Conservation (phyloP, 768 basidiomycete genomes). For the Aureoboletus auriporus region DNA sequence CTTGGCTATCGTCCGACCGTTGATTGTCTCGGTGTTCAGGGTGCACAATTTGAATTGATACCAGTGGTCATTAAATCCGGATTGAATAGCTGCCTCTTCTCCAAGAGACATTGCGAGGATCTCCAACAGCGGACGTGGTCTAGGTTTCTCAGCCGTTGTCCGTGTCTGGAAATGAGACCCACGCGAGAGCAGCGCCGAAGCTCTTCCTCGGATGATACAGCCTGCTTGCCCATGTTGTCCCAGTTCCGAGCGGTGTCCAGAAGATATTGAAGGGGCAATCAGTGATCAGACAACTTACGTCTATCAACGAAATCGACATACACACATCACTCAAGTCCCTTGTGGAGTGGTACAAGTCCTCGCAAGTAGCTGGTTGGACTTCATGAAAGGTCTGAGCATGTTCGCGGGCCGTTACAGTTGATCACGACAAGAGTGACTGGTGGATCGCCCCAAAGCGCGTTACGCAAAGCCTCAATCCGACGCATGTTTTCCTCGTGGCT, state of each 20-base stretch:
- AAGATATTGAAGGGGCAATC: conserved; percentile 36
- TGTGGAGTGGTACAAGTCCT: conserved; percentile 29
- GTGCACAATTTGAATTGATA: conserved; percentile 20
- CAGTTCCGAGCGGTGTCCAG: conserved; percentile 32
- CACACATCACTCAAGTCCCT: conserved; percentile 28
- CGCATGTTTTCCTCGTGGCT: conserved; percentile 32
- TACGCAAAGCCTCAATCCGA: conserved; percentile 38
- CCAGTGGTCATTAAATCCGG: conserved; percentile 38
- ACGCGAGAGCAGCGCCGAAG: conserved; percentile 34
- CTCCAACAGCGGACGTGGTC: conserved; percentile 34
- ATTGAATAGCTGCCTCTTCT: conserved; percentile 32
- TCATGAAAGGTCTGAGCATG: conserved; percentile 34
- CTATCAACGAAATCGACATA: conserved; percentile 32
- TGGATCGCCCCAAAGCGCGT: conserved; percentile 38
- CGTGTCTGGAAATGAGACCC: conserved; percentile 21
- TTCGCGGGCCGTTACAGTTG: conserved; percentile 24
- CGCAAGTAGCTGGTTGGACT: conserved; percentile 31
- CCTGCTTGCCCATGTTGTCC: conserved; percentile 37
- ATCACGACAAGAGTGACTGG: conserved; percentile 38
- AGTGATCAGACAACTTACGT: conserved; percentile 23
- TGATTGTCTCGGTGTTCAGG: conserved; percentile 13
- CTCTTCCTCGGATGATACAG: conserved; percentile 41
- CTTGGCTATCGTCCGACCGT: conserved; percentile 23
- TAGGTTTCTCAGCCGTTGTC: conserved; percentile 24
- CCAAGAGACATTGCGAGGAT: conserved; percentile 39